Conservation (phyloP, 75 land plant genomes). For the Sequoiadendron giganteum region DNA sequence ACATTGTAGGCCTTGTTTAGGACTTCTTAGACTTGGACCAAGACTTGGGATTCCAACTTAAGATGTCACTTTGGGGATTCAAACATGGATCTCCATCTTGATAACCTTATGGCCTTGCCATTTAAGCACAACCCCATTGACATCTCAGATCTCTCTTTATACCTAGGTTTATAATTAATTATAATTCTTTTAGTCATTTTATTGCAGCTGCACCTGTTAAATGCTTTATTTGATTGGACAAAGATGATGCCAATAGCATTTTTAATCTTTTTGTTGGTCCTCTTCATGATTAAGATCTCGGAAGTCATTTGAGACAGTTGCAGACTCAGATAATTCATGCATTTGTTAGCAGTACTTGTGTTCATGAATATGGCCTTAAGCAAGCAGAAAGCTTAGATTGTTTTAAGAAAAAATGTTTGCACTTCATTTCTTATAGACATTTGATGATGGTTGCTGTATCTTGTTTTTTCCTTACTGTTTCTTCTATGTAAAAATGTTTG, state of each 20-base stretch:
- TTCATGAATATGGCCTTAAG: not conserved
- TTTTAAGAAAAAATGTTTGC: not conserved
- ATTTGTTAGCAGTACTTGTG: not conserved
- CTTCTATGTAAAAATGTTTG: not conserved
- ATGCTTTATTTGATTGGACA: not conserved
- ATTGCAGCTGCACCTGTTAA: not conserved
- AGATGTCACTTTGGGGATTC: too few species aligned
- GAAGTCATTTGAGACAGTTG: not conserved
- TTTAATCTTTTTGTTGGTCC: not conserved
- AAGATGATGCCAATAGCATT: not conserved
- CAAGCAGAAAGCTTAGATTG: not conserved
- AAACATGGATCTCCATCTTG: too few species aligned
- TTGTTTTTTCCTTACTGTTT: not conserved
- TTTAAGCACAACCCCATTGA: too few species aligned
- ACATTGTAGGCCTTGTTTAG: too few species aligned
- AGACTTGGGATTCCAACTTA: too few species aligned
- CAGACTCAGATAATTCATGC: not conserved
- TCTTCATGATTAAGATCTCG: not conserved
- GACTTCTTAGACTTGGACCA: too few species aligned
- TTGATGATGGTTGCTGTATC: not conserved
- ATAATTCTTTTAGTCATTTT: not conserved
- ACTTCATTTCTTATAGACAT: conserved; percentile 1
- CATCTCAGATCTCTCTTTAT: not conserved
- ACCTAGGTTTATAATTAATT: not conserved
- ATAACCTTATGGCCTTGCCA: too few species aligned